Base-by-base conservation (phyloP, 192 early-diverging fungal species). In the Oehlia diaphana region DNA sequence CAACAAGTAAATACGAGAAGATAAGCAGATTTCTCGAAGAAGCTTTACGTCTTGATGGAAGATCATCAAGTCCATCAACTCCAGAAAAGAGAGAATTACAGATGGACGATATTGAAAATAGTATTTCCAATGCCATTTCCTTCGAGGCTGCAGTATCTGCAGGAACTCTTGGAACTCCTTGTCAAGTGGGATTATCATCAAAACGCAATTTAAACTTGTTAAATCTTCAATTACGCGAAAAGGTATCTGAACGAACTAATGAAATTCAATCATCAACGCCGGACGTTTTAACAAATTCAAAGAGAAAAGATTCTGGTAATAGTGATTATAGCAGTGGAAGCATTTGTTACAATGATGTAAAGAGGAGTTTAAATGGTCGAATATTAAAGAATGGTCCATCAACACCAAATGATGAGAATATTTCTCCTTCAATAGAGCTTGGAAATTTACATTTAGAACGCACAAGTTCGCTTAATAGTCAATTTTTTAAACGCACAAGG, bases 1-100 rank as follows among this genome's bases (percentile, higher is more conserved):
- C 35, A 4, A 35, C 35, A 37, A 4, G 35, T 37, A 2, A 37
- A 37, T 37, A 2, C 3, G 35, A 37, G 2, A 37, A 37, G 35
- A 37, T 4, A 37, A 37, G 0, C 35, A 37, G 85, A 79, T 79
- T 77, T n/a, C 74, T 83, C n/a, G 86, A 37, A 37, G 35, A 37
- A 37, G 35, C 3, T 3, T 37, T 37, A 37, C 35, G 3, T 37
- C 35, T 37, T 37, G 35, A 37, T 37, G 35, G 35, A 37, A 37
- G 35, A 37, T 37, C 35, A 37, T 2, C 4, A 35, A 35, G 35
- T 35, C 35, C 35, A 35, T 35, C 35, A 35, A 35, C 35, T 35
- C 35, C 35, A 35, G 85, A 26, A 26, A 26, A n/a, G 35, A 49
- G 12, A 47, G 74, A 76, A 44, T 76, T 76, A 44, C 14, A 64